These are phyloP conservation scores for Microdochium paspali DNA, from an alignment of 2,329 filamentous ascomycete species.

Conservation along the genomic window DNA sequence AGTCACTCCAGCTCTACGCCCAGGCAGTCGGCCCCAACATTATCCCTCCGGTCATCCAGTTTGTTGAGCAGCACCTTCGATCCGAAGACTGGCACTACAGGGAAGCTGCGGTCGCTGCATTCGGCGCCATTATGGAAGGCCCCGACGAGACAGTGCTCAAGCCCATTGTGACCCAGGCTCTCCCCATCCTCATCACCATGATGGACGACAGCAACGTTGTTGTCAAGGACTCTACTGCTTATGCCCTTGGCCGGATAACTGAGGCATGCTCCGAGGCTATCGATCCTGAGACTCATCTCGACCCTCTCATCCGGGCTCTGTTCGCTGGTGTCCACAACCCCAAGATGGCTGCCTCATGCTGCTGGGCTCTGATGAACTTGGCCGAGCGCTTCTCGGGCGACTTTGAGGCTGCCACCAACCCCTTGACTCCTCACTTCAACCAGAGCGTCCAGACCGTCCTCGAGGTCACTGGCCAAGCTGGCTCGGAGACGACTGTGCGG, in stretches of 20 bases:
- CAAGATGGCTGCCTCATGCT: conserved; percentile 97
- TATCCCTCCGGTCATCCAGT: conserved; percentile 76
- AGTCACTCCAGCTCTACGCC: conserved; percentile 90
- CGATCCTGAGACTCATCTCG: conserved; percentile 73
- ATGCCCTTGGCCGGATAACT: conserved; percentile 90
- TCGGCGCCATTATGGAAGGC: conserved; percentile 97
- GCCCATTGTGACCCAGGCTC: conserved; percentile 89
- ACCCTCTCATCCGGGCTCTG: conserved; percentile 75
- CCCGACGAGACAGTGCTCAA: conserved; percentile 88
- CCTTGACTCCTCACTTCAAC: conserved; percentile 86
- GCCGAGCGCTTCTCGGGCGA: conserved; percentile 93
- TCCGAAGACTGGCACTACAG: conserved; percentile 89
- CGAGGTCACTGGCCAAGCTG: conserved; percentile 71
- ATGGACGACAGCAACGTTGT: conserved; percentile 88
- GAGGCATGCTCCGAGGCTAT: conserved; percentile 89
- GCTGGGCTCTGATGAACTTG: conserved; percentile 98
- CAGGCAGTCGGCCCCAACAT: conserved; percentile 82
- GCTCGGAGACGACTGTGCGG: conserved; percentile 79
- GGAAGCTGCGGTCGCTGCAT: conserved; percentile 93
- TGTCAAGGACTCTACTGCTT: conserved; percentile 92
- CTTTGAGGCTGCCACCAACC: conserved; percentile 65
- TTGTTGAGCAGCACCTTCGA: conserved; percentile 86
- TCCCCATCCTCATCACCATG: conserved; percentile 80
- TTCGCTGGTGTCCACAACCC: conserved; percentile 85
- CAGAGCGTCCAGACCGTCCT: conserved; percentile 81